These are phyloP conservation scores for Bidens hawaiensis DNA, from an alignment of 140 eudicot species.

Conservation along the genomic window DNA sequence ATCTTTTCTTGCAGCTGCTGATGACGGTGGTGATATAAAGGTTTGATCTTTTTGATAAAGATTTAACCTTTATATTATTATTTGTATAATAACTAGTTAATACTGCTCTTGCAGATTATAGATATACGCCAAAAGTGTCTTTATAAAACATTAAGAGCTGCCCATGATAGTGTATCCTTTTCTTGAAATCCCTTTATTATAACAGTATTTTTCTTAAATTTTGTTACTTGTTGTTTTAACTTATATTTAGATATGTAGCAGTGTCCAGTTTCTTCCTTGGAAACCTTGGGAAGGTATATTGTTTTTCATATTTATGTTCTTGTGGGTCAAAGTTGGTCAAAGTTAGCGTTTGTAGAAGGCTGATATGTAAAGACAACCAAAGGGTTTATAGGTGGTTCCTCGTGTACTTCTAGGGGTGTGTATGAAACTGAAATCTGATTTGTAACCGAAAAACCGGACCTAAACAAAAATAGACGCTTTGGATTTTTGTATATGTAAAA, in stretches of 20 bases:
- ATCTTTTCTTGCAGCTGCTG: constrained; percentile 90
- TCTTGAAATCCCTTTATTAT: not conserved
- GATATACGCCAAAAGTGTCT: constrained; percentile 69
- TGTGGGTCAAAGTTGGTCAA: not conserved
- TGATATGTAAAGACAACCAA: not conserved
- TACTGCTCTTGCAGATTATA: constrained; percentile 56
- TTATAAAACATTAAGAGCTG: constrained; percentile 84
- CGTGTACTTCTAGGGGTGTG: too few relatives aligned
- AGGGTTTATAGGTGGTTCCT: not conserved
- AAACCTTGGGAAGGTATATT: constrained; percentile 92
- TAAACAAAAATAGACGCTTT: too few relatives aligned
- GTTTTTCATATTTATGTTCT: not conserved
- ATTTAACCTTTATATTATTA: not conserved
- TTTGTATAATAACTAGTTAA: not conserved
- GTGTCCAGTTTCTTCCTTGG: constrained; percentile 94
- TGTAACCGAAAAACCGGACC: too few relatives aligned
- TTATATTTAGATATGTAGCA: constrained; percentile 70
- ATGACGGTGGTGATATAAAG: constrained; percentile 96
- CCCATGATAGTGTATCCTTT: constrained; percentile 90
- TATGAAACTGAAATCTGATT: too few relatives aligned
- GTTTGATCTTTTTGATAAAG: constrained; percentile 27
- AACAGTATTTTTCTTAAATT: not conserved
- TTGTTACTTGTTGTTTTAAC: constrained; percentile 27
- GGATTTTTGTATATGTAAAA: too few relatives aligned
- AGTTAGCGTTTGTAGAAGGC: not conserved